Evolutionary conservation across 225 moss, liverwort and hornwort species (phyloP).

Genomic region (Thuidium tamariscinum): DNA sequence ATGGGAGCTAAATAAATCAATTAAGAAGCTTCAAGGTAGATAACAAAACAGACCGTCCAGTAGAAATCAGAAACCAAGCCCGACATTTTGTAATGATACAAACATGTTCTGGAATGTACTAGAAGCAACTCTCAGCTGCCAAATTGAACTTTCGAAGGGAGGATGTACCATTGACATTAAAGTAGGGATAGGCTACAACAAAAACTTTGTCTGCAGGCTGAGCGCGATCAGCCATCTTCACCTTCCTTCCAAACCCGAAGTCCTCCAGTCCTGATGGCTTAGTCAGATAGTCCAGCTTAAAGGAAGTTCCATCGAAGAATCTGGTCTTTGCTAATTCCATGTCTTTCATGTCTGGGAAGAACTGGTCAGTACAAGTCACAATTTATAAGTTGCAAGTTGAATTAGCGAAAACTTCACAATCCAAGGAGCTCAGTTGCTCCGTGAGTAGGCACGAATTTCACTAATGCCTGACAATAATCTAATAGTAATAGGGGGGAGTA

Average conservation of each 20-base stretch:
- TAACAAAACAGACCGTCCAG: not conserved
- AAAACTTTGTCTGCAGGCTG: conserved; percentile 61
- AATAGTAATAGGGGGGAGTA: not conserved
- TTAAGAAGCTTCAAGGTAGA: not conserved
- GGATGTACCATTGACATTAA: conserved; percentile 83
- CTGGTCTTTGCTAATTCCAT: conserved; percentile 23
- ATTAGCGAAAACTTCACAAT: not conserved
- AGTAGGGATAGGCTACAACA: conserved; percentile 93
- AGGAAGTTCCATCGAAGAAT: conserved; percentile 26
- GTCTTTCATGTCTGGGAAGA: conserved; percentile 79
- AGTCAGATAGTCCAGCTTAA: conserved; percentile 49
- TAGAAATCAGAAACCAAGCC: not conserved
- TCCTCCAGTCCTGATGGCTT: conserved; percentile 35
- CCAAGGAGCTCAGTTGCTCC: not conserved
- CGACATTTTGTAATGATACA: not conserved
- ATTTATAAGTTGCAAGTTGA: not conserved
- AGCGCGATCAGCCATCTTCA: conserved; percentile 77
- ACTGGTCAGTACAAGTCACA: conserved; percentile 30
- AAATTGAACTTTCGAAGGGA: not conserved
- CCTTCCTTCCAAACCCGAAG: conserved; percentile 87
- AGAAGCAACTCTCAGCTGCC: not conserved
- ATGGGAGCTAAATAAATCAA: not conserved
- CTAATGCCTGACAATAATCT: not conserved
- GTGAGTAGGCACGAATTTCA: not conserved
- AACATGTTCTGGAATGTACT: not conserved